Evolutionary conservation across 2,329 filamentous ascomycete genomes (phyloP).

Genomic region (Sporothrix euskadiensis): DNA sequence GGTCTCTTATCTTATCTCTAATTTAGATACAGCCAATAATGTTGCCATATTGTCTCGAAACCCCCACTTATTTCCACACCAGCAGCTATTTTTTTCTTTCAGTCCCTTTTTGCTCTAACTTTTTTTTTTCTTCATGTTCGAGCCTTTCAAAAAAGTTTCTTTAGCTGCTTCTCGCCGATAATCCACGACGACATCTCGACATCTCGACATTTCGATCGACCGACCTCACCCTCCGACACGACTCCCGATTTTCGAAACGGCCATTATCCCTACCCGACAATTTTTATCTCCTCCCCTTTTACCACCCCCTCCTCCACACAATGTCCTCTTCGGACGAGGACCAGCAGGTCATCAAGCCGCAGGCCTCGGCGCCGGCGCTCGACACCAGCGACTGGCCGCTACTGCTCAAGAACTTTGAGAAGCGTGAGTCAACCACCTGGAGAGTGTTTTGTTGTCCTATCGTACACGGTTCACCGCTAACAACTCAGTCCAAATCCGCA

Average conservation of each 20-base stretch:
- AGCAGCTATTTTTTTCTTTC: constrained; percentile 30
- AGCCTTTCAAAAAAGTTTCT: constrained; percentile 26
- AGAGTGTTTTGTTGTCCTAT: not conserved
- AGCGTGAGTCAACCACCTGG: constrained; percentile 60
- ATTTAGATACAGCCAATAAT: not conserved
- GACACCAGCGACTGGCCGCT: constrained; percentile 91
- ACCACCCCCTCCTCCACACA: not conserved
- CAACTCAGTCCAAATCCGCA: constrained; percentile 78
- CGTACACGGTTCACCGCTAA: not conserved
- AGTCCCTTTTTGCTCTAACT: constrained; percentile 27
- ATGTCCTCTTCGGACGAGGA: constrained; percentile 52
- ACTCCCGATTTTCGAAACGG: not conserved
- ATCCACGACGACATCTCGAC: constrained; percentile 2
- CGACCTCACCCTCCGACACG: not conserved
- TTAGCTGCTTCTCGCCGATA: constrained; percentile 8
- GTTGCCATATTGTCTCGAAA: not conserved
- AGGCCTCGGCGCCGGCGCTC: constrained; percentile 73
- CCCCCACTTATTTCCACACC: constrained; percentile 29
- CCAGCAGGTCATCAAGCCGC: constrained; percentile 89
- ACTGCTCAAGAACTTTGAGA: constrained; percentile 93
- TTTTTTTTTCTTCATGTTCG: constrained; percentile 24
- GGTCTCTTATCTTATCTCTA: constrained; percentile 26
- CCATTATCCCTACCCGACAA: not conserved
- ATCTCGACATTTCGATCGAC: not conserved
- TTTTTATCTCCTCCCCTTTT: not conserved